A percentile compares a stretch with the other conserved stretches of the same genome.
Conservation (phyloP, 345 rosid species). For the Iberis pinnata region DNA sequence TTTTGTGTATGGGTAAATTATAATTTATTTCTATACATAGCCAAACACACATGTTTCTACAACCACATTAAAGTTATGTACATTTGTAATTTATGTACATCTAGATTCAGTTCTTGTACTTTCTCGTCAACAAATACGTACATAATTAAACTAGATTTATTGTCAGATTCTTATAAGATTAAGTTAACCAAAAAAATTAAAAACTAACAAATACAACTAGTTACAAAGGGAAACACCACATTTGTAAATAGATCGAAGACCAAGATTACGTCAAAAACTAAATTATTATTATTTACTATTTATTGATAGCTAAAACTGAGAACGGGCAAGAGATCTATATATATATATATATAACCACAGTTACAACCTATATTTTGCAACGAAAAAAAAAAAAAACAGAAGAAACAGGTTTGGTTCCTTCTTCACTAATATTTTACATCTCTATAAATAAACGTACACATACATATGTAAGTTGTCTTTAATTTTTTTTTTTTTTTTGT, state of each 20-base stretch:
- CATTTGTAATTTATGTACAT: background rate
- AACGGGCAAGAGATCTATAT: background rate
- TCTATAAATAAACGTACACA: background rate
- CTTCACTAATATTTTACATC: background rate
- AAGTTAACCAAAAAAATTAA: background rate
- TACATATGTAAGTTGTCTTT: background rate
- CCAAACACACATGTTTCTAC: too few relatives aligned
- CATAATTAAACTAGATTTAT: background rate
- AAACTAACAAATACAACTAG: background rate
- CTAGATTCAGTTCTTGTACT: background rate
- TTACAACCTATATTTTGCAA: background rate
- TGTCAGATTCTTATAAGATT: constrained; percentile 14
- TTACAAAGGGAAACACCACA: background rate
- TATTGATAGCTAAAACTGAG: constrained; percentile 6
- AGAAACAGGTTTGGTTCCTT: background rate
- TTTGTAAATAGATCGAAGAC: constrained; percentile 3
- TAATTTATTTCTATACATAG: too few relatives aligned
- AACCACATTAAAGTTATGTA: too few relatives aligned
- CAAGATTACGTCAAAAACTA: background rate
- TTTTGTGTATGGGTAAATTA: too few relatives aligned
- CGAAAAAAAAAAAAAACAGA: background rate
- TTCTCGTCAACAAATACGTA: too few relatives aligned
- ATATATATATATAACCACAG: background rate
- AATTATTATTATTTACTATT: background rate
- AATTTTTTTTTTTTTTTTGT: background rate